Base-by-base conservation (phyloP, 2,329 filamentous ascomycete species). In the Nothomitra cinnamomea region DNA sequence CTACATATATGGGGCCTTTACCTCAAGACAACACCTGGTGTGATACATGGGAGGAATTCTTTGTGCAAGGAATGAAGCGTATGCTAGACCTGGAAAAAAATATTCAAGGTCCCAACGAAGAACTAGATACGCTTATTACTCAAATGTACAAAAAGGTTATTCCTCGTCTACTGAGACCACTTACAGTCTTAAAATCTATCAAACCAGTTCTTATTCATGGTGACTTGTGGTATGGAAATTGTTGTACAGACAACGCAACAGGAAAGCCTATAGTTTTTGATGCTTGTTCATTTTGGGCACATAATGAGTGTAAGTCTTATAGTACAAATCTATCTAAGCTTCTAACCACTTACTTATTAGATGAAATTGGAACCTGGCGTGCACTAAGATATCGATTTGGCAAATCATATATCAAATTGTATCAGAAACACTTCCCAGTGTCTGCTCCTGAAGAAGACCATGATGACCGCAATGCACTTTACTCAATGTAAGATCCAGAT, bases 201-300 rank as follows among this genome's bases (percentile, higher is more conserved):
- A 69, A 68, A 48, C 72, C 72, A 1, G 64, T 61, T 0, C 61
- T 75, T 1, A 61, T 75, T 1, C 72, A 75, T 50, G 68, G 69
- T 0, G 68, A 73, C 50, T 59, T 73, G 3, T 72, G 69, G 69
- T 61, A 65, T 52, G 67, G 57, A 3, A 73, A 73, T 56, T 54
- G 62, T 5, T 63, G 61, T 0, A 61, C 64, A 0, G 62, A 69
- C 32, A 47, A 55, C 3, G 56, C 62, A 3, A 67, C 60, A 1
- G 60, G 57, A 1, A 49, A 62, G 38, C 58, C 61, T 8, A 56
- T 71, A 2, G 57, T 72, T 1, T 73, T 70, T 56, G 70, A 73
- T 56, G 61, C 69, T 0, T 63, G 63, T 42, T 65, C 61, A 38
- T 70, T 69, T 48, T 73, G 64, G 54, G 70, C 62, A 1, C 70